Evolutionary conservation across 2,329 filamentous ascomycete species (phyloP), one percentile per base, ranked within the genome.

Genomic region (Paramyrothecium roridum): DNA sequence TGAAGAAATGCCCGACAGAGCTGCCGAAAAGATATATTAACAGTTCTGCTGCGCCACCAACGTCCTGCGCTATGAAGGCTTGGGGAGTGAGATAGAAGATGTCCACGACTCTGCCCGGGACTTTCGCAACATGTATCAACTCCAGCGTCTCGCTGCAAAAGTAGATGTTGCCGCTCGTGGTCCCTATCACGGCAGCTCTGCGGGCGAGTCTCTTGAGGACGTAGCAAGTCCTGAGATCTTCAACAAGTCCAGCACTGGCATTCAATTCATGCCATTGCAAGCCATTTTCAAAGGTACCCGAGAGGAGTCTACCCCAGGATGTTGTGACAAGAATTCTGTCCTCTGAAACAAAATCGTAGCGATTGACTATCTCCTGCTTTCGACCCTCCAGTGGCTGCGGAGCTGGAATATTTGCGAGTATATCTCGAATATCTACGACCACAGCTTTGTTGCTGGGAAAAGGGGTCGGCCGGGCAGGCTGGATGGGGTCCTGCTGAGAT

Each of bases 291-390:
- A 81, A 69, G 0, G 68, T 64, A 1, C 77, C 79, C 1, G 81
- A 59, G 4, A 88, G 73, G 0, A 90, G 65, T 19, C 80, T 78
- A 1, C 89, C 89, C 37, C 81, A 80, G 0, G 80, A 85, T 0
- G 86, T 87, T 0, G 78, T 80, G 3, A 82, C 74, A 19, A 91
- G 67, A 3, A 90, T 65, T 2, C 72, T 68, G 3, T 75, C 67
- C 3, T 80, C 70, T 1, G 77, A 77, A 3, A 89, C 65, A 55
- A 90, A 89, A 22, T 82, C 80, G 63, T 89, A 91, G 47, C 82
- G 79, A 54, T 83, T 81, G 56, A 89, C 82, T 11, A 73, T 65
- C 66, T 82, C 67, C 60, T 70, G 48, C 55, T 67, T 50, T 23
- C 60, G 40, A 22, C 58, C 48, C 1, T 55, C 54, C 6, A 45